phyloP scores from a whole-genome alignment of 2,329 filamentous ascomycete species.

The Penicillium janthinellum region DNA sequence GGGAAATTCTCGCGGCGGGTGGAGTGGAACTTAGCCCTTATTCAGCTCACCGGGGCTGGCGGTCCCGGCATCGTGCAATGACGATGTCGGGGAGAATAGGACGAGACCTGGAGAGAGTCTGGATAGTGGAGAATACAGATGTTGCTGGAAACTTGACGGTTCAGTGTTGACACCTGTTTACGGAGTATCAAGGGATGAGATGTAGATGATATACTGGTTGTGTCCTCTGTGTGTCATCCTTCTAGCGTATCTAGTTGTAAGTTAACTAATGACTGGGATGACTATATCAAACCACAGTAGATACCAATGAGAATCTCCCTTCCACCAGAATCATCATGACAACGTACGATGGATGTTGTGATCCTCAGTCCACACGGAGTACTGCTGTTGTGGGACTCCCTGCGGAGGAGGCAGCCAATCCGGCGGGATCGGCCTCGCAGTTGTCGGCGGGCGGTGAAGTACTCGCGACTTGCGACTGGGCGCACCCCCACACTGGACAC shows the following conservation, averaged over 20 bases:
- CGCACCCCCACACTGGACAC: conserved; percentile 6
- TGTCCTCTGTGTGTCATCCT: background rate
- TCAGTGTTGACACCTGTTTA: no score
- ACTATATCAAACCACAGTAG: background rate
- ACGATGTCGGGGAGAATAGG: conserved; percentile 9
- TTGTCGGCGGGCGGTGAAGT: conserved; percentile 14
- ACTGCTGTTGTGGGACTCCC: background rate
- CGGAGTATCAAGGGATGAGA: background rate
- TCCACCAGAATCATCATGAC: background rate
- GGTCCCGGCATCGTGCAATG: conserved; percentile 18
- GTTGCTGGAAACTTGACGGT: background rate
- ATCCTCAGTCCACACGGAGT: background rate
- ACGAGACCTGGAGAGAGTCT: background rate
- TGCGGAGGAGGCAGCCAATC: conserved; percentile 16
- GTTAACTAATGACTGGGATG: background rate
- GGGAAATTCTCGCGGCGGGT: conserved; percentile 25
- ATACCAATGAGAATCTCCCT: no score
- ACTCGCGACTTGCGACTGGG: conserved; percentile 17
- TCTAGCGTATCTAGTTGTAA: background rate
- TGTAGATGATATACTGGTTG: background rate
- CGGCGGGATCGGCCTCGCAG: background rate
- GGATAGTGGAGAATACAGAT: background rate
- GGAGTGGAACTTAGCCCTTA: conserved; percentile 10
- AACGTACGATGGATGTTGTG: background rate
- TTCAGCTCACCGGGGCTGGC: conserved; percentile 28